Percentiles rank a stretch among this genome's conserved stretches.
Evolutionary conservation across 2,329 filamentous ascomycete species (phyloP).

Genomic region (Cercospora canescens): DNA sequence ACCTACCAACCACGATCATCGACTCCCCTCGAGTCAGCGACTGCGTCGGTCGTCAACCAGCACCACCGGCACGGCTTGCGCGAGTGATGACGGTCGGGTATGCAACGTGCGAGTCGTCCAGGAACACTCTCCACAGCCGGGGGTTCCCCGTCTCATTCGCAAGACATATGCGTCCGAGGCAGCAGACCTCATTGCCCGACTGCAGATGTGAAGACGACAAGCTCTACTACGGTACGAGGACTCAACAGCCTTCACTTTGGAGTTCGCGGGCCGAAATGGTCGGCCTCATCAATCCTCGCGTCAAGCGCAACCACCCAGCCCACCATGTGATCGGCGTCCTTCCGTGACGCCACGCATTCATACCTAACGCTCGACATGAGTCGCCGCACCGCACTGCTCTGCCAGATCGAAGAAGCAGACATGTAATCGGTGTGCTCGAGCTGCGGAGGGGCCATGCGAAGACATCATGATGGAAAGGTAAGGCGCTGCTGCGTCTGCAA

Average conservation of each 20-base stretch:
- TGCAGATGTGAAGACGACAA: neutral
- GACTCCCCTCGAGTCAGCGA: conserved; percentile 13
- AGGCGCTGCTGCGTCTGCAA: neutral
- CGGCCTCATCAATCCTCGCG: neutral
- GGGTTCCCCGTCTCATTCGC: neutral
- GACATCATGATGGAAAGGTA: neutral
- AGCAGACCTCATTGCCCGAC: neutral
- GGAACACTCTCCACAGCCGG: neutral
- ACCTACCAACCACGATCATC: conserved; percentile 9
- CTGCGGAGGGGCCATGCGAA: neutral
- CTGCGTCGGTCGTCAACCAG: conserved; percentile 7
- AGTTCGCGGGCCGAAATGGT: neutral
- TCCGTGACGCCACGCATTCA: conserved; percentile 8
- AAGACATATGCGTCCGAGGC: neutral
- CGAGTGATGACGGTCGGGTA: neutral
- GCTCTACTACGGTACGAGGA: neutral
- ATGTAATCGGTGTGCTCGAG: neutral
- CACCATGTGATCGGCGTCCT: neutral
- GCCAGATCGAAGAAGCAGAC: conserved; percentile 5
- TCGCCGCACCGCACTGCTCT: conserved; percentile 2
- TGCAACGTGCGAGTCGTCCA: conserved; percentile 2
- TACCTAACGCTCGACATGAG: conserved; percentile 12
- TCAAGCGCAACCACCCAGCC: neutral
- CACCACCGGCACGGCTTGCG: neutral
- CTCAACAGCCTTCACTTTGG: neutral